phyloP scores from a whole-genome alignment of 2,329 filamentous ascomycete species.

The Helminthosporium solani region DNA sequence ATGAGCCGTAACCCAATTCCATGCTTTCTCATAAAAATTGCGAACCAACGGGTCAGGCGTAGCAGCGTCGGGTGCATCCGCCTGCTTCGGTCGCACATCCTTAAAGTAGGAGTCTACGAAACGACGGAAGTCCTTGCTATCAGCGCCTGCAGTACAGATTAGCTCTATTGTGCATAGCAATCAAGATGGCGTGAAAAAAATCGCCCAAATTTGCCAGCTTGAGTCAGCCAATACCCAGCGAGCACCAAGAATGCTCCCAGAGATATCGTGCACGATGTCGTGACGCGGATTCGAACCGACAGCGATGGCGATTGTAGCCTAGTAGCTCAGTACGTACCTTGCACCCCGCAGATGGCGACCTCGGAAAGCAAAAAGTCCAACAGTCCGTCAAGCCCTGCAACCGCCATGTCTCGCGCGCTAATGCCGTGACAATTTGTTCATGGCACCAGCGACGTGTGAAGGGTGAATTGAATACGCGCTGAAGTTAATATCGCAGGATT shows the following conservation, averaged over 20 bases:
- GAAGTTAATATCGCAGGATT: not conserved
- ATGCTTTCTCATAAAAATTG: slow-evolving; percentile 55
- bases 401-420: slow-evolving; percentile 24
- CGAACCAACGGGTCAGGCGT: slow-evolving; percentile 41
- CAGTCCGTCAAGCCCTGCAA: slow-evolving; percentile 55
- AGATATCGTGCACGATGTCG: slow-evolving; percentile 1
- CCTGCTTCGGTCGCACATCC: slow-evolving; percentile 1
- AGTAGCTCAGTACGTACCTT: slow-evolving; percentile 51
- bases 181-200: not conserved
- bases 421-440: slow-evolving; percentile 12
- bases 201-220: not conserved
- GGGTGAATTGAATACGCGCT: slow-evolving; percentile 25
- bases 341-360: slow-evolving; percentile 59
- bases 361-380: slow-evolving; percentile 60
- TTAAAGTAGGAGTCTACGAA: slow-evolving; percentile 43
- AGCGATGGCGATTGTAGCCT: too few species aligned
- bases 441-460: slow-evolving; percentile 14
- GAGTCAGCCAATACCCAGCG: not conserved
- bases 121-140: slow-evolving; percentile 43
- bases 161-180: slow-evolving; percentile 1
- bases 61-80: too few species aligned
- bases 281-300: slow-evolving; percentile 15
- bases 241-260: too few species aligned
- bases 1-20: slow-evolving; percentile 58
- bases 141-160: slow-evolving; percentile 37